These are phyloP conservation scores for Starmerella apis DNA, from an alignment of 805 yeast species.

Conservation along the genomic window DNA sequence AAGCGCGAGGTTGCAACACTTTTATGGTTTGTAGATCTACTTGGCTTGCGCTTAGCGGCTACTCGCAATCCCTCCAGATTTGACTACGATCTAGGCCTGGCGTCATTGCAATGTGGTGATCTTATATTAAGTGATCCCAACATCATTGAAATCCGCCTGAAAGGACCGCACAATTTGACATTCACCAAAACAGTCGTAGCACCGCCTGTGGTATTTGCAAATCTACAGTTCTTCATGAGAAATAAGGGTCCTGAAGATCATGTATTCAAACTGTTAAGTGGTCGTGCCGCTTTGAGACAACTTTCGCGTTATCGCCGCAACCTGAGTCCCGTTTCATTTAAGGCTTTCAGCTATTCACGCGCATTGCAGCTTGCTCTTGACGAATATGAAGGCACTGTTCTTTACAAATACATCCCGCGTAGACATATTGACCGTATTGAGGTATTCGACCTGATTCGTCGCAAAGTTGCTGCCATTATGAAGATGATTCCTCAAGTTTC, in stretches of 20 bases:
- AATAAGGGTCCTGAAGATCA: background rate
- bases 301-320: background rate
- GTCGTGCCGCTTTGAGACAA: background rate
- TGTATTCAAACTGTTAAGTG: background rate
- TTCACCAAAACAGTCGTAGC: slow-evolving; percentile 89
- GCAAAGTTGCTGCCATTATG: background rate
- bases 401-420: background rate
- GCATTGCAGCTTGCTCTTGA: slow-evolving; percentile 1
- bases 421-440: background rate
- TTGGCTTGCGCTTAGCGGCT: slow-evolving; percentile 96
- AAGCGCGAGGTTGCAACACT: slow-evolving; percentile 91
- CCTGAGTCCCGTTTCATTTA: background rate
- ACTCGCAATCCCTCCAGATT: slow-evolving; percentile 49
- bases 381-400: background rate
- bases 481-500: background rate
- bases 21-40: slow-evolving; percentile 78
- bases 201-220: slow-evolving; percentile 82
- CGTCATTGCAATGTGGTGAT: background rate
- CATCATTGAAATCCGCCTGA: background rate
- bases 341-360: background rate
- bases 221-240: slow-evolving; percentile 34
- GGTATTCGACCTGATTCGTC: background rate
- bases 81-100: background rate
- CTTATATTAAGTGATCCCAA: background rate
- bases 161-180: slow-evolving; percentile 59